Percentiles rank a stretch among this genome's conserved stretches.
Conservation (phyloP, 192 early-diverging fungal genomes). For the Backusella tarrabulga region DNA sequence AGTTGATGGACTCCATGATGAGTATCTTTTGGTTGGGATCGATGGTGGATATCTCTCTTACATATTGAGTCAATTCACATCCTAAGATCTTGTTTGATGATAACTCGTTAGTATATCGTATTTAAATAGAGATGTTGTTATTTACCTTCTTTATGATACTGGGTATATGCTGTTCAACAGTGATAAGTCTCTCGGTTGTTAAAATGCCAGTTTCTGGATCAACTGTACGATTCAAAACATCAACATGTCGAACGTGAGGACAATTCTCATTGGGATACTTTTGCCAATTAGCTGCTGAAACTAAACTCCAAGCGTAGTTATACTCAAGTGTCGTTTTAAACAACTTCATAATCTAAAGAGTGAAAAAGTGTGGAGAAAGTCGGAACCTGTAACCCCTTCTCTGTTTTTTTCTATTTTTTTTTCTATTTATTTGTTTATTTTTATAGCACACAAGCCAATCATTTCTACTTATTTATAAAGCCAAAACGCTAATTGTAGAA, state of each 20-base stretch:
- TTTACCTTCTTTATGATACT: constrained; percentile 61
- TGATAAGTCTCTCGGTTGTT: constrained; percentile 89
- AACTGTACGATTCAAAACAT: constrained; percentile 79
- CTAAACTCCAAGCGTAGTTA: constrained; percentile 78
- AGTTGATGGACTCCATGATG: constrained; percentile 78
- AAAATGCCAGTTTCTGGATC: constrained; percentile 86
- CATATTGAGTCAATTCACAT: constrained; percentile 71
- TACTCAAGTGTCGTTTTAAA: constrained; percentile 80
- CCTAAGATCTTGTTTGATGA: constrained; percentile 54
- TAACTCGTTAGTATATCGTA: not conserved
- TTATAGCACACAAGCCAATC: not conserved
- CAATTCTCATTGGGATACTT: constrained; percentile 98
- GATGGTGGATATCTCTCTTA: constrained; percentile 86
- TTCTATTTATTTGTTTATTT: not conserved
- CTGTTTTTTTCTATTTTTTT: constrained; percentile 1
- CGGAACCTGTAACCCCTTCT: not conserved
- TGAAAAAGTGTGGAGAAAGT: not conserved
- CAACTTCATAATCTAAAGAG: constrained; percentile 67
- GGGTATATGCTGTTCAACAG: constrained; percentile 86
- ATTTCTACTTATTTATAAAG: not conserved
- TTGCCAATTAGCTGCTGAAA: constrained; percentile 87
- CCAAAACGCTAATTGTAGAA: not conserved
- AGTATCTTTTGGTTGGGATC: constrained; percentile 75
- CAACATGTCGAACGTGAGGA: constrained; percentile 89
- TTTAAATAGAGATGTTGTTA: not conserved